A percentile compares a stretch with the other conserved stretches of the same genome.
Conservation (phyloP, 257 asterid species). For the Solanum tarapatanum region DNA sequence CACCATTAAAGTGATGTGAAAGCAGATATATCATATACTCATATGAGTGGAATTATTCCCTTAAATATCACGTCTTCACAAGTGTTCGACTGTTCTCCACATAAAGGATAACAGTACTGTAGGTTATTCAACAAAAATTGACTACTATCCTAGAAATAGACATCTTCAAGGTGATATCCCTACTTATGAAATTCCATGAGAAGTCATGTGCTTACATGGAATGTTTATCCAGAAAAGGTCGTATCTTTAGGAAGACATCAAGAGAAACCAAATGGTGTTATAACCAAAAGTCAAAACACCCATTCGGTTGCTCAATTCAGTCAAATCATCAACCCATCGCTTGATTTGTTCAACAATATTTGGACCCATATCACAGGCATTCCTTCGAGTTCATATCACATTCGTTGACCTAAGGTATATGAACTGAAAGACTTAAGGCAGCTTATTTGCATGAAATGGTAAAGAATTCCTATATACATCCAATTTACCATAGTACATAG, state of each 20-base stretch:
- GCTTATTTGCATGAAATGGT: slow-evolving; percentile 1
- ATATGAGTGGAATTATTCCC: neutral
- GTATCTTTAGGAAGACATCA: neutral
- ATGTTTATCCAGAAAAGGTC: neutral
- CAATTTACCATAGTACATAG: slow-evolving; percentile 8
- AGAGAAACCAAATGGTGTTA: neutral
- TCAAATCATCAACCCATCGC: neutral
- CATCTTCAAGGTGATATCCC: neutral
- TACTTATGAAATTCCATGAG: neutral
- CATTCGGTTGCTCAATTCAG: neutral
- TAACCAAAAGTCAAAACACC: neutral
- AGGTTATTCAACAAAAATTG: neutral
- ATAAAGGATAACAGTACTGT: neutral
- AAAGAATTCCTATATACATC: slow-evolving; percentile 36
- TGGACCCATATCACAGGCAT: neutral
- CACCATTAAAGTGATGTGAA: neutral
- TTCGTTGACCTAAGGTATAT: neutral
- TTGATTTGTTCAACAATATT: neutral
- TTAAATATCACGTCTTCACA: neutral
- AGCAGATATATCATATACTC: neutral
- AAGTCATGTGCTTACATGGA: neutral
- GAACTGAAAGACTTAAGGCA: neutral
- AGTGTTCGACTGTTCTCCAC: neutral
- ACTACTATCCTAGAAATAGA: neutral
- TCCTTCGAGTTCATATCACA: neutral